Conservation (phyloP, 202 grass and related monocot genomes). For the Digitaria exilis region DNA sequence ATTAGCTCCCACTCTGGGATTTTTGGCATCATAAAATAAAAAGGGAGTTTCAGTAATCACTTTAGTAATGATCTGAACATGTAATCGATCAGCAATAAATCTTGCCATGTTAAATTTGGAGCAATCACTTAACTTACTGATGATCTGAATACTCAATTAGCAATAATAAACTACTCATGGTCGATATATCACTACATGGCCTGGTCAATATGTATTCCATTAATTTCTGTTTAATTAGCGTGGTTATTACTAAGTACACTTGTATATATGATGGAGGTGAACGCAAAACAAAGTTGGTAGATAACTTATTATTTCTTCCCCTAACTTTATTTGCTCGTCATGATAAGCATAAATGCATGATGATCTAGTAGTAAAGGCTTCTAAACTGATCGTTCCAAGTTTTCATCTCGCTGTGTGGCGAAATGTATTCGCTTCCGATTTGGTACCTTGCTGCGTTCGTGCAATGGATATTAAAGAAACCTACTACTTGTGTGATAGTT, state of each 20-base stretch:
- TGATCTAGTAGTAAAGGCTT: background rate
- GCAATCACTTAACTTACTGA: background rate
- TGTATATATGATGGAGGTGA: background rate
- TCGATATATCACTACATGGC: too few relatives aligned
- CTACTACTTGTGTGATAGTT: slow-evolving; percentile 25
- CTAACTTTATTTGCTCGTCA: background rate
- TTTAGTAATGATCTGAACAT: background rate
- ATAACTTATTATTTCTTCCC: too few relatives aligned
- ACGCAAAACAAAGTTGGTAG: background rate
- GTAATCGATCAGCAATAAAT: background rate
- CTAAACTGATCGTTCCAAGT: slow-evolving; percentile 2
- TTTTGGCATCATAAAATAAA: background rate
- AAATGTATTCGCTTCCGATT: background rate
- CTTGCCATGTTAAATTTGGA: background rate
- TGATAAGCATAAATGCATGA: background rate
- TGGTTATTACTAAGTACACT: background rate
- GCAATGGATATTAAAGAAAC: slow-evolving; percentile 21
- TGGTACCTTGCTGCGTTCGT: slow-evolving; percentile 4
- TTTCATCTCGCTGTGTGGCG: background rate
- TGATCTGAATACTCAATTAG: background rate
- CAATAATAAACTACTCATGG: background rate
- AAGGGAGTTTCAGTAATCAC: background rate
- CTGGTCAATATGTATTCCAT: background rate
- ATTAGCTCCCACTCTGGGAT: background rate
- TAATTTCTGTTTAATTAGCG: background rate